Conservation (phyloP, 176 grass and related monocot genomes). For the Melocanna baccifera region DNA sequence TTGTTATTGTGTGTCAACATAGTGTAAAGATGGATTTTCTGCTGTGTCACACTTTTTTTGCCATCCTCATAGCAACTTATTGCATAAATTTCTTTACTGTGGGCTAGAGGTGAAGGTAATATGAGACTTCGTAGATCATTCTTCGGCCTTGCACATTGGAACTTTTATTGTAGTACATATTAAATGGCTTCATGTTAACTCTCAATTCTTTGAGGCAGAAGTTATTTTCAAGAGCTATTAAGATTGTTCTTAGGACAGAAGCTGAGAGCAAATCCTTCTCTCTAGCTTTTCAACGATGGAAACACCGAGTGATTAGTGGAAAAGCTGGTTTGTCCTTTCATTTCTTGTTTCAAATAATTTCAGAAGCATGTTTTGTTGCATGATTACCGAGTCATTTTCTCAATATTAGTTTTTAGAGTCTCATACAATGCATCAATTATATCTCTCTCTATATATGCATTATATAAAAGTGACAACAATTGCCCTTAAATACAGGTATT, state of each 20-base stretch:
- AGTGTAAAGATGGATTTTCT: background rate
- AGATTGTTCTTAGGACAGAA: conserved; percentile 85
- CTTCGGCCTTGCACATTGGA: conserved; percentile 20
- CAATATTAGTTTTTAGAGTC: background rate
- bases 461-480: background rate
- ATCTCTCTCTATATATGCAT: background rate
- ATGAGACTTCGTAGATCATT: conserved; percentile 1
- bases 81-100: conserved; percentile 8
- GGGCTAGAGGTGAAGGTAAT: background rate
- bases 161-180: conserved; percentile 30
- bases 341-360: conserved; percentile 49
- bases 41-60: background rate
- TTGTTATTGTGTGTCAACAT: background rate
- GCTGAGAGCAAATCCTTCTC: conserved; percentile 82
- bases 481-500: background rate
- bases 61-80: background rate
- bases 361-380: conserved; percentile 7
- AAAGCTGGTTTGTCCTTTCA: conserved; percentile 70
- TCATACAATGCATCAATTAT: background rate
- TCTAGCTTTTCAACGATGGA: conserved; percentile 82
- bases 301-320: conserved; percentile 51
- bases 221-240: conserved; percentile 87
- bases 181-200: conserved; percentile 40
- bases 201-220: conserved; percentile 57
- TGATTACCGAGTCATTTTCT: conserved; percentile 10